Percentiles rank a stretch among this genome's conserved stretches.
Evolutionary conservation across 2,329 filamentous ascomycete species (phyloP).

Genomic region (Pseudogymnoascus sp.): DNA sequence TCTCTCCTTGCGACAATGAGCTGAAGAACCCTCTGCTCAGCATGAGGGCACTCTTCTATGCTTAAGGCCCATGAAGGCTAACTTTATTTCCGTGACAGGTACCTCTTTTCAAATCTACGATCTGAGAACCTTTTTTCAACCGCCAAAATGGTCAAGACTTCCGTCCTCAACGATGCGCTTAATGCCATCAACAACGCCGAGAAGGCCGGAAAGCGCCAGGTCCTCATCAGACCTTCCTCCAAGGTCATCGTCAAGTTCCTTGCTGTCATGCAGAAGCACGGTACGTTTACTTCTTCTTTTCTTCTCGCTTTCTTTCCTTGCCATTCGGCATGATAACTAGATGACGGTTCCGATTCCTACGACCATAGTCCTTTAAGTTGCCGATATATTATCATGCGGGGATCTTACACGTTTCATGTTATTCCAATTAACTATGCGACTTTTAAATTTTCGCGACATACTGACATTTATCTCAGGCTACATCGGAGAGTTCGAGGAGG

Average conservation of each 20-base stretch:
- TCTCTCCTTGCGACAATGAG: slow-evolving; percentile 56
- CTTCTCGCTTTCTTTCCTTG: slow-evolving; percentile 13
- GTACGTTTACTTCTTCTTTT: slow-evolving; percentile 52
- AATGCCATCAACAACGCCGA: slow-evolving; percentile 99
- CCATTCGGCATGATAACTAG: slow-evolving; percentile 99
- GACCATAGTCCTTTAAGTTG: slow-evolving; percentile 99
- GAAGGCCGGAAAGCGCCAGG: slow-evolving; percentile 99
- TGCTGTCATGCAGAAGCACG: slow-evolving; percentile 98
- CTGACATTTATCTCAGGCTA: slow-evolving; percentile 67
- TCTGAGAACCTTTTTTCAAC: slow-evolving; percentile 68
- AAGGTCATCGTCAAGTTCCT: slow-evolving; percentile 99
- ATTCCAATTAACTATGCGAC: slow-evolving; percentile 66
- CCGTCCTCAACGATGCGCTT: slow-evolving; percentile 98
- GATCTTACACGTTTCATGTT: slow-evolving; percentile 97
- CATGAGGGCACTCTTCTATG: slow-evolving; percentile 40
- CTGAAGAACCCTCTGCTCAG: slow-evolving; percentile 56
- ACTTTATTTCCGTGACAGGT: slow-evolving; percentile 47
- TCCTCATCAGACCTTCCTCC: slow-evolving; percentile 93
- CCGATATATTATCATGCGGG: slow-evolving; percentile 89
- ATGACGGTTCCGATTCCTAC: slow-evolving; percentile 81
- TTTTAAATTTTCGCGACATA: slow-evolving; percentile 94
- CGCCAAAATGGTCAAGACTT: slow-evolving; percentile 97
- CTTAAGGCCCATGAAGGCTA: slow-evolving; percentile 57
- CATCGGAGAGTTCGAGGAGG: slow-evolving; percentile 99
- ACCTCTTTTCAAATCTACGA: slow-evolving; percentile 58